Evolutionary conservation across 306 rosid species (phyloP).

Genomic region (Lupinus albus): DNA sequence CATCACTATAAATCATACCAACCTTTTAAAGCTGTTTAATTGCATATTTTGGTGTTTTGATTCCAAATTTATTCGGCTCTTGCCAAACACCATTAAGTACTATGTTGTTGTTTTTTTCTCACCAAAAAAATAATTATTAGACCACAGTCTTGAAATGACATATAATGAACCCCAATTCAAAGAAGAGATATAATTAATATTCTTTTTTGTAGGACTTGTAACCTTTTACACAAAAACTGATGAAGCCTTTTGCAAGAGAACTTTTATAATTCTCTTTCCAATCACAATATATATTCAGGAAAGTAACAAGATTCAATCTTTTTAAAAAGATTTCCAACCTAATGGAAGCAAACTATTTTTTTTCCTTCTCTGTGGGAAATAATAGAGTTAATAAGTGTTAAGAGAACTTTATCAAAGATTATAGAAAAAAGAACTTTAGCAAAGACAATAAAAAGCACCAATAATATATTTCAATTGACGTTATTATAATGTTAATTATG

Average conservation of each 20-base stretch:
- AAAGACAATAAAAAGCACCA: background rate
- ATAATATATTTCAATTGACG: background rate
- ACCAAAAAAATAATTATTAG: too few relatives aligned
- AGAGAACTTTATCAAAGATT: background rate
- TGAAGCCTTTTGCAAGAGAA: background rate
- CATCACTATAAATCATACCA: slow-evolving; percentile 28
- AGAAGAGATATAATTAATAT: too few relatives aligned
- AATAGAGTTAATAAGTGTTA: slow-evolving; percentile 29
- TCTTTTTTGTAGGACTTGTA: background rate
- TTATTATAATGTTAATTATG: slow-evolving; percentile 4
- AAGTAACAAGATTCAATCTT: slow-evolving; percentile 16
- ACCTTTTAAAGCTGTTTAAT: slow-evolving; percentile 32
- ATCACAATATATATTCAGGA: background rate
- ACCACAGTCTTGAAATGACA: too few relatives aligned
- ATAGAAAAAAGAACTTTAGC: background rate
- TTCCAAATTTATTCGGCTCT: background rate
- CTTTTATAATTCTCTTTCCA: background rate
- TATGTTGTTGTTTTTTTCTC: too few relatives aligned
- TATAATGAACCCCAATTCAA: too few relatives aligned
- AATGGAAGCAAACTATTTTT: slow-evolving; percentile 19
- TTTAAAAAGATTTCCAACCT: slow-evolving; percentile 8
- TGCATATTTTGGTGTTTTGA: background rate
- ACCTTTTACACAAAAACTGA: background rate
- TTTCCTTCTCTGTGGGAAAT: background rate
- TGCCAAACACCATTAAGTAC: too few relatives aligned